phyloP scores from a whole-genome alignment of 192 early-diverging fungal species.

The Podochytrium sp. region DNA sequence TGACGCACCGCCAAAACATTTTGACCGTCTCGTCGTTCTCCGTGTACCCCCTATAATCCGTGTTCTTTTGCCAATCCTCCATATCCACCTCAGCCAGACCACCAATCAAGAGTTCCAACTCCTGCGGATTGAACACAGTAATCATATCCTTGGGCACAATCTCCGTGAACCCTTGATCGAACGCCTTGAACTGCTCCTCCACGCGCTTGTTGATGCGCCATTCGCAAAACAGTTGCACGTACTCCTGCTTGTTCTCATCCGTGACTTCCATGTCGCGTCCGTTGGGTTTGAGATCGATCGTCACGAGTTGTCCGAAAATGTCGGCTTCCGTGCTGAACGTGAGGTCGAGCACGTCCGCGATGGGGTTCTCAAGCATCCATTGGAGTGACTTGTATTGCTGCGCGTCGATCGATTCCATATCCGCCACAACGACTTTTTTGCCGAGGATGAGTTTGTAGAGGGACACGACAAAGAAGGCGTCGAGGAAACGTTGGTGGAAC shows the following conservation, averaged over 20 bases:
- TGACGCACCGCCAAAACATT: conserved; percentile 96
- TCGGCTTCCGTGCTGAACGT: conserved; percentile 96
- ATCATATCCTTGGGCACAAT: conserved; percentile 94
- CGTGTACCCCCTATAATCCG: conserved; percentile 96
- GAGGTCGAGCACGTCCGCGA: conserved; percentile 82
- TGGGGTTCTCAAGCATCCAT: conserved; percentile 95
- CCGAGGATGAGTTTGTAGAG: conserved; percentile 97
- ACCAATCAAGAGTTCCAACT: conserved; percentile 96
- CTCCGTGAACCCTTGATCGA: conserved; percentile 93
- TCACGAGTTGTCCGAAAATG: conserved; percentile 85
- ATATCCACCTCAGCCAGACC: conserved; percentile 96
- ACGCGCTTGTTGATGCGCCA: conserved; percentile 89
- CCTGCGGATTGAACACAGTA: conserved; percentile 95
- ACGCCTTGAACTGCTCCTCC: conserved; percentile 96
- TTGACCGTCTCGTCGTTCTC: conserved; percentile 93
- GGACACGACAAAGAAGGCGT: conserved; percentile 93
- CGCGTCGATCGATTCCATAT: conserved; percentile 95
- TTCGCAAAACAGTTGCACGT: conserved; percentile 86
- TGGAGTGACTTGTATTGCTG: conserved; percentile 87
- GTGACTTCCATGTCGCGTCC: conserved; percentile 92
- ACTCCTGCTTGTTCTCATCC: conserved; percentile 96
- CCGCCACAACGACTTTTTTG: conserved; percentile 84
- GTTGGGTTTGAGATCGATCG: conserved; percentile 85
- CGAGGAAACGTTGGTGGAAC: conserved; percentile 96
- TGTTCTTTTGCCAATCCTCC: conserved; percentile 99